Conservation (phyloP, 805 yeast species). For the Barnettozyma vustinii region DNA sequence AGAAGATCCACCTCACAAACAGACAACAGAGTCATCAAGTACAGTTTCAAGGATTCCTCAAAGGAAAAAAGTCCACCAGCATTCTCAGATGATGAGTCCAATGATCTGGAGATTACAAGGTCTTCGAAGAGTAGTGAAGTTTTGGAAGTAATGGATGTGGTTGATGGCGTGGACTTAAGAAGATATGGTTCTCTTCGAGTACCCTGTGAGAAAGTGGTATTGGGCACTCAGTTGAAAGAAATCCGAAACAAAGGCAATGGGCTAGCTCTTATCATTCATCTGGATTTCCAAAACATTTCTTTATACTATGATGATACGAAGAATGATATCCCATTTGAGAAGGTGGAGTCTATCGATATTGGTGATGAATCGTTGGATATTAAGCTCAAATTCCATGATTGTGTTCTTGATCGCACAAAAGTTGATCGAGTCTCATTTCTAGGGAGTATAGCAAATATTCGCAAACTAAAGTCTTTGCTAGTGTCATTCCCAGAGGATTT, state of each 20-base stretch:
- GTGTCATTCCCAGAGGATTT: background rate
- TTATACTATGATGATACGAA: background rate
- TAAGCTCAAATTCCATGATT: background rate
- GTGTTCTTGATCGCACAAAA: background rate
- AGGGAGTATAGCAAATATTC: background rate
- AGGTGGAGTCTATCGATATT: background rate
- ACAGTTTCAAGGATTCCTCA: background rate
- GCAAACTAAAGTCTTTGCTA: background rate
- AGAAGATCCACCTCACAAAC: background rate
- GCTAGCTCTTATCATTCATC: background rate
- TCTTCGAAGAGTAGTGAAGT: background rate
- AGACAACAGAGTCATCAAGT: background rate
- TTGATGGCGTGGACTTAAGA: background rate
- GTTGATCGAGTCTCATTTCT: background rate
- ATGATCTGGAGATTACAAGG: slow-evolving; percentile 3
- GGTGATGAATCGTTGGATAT: background rate
- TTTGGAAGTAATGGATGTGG: background rate
- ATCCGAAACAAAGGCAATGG: background rate
- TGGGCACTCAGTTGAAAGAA: background rate
- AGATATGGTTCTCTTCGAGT: background rate
- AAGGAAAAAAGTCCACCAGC: background rate
- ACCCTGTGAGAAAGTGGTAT: background rate
- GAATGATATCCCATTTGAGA: background rate
- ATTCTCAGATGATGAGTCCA: slow-evolving; percentile 12
- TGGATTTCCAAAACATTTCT: background rate